Conservation (phyloP, 257 asterid genomes). For the Eucommia ulmoides region DNA sequence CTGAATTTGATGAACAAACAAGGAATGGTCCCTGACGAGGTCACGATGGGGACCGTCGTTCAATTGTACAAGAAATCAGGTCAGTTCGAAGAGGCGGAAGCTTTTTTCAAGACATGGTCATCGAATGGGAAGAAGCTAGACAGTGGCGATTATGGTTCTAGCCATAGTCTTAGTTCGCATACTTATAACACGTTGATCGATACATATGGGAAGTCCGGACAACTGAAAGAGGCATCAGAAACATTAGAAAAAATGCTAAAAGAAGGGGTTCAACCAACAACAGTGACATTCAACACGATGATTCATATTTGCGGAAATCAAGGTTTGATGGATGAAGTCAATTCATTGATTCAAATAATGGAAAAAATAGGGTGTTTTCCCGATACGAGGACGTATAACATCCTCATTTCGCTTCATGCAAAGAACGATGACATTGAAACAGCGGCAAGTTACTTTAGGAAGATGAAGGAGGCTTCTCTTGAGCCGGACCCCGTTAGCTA, state of each 20-base stretch:
- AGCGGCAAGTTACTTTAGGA: slow-evolving; percentile 52
- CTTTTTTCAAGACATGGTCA: slow-evolving; percentile 76
- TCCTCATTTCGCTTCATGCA: slow-evolving; percentile 71
- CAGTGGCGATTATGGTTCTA: slow-evolving; percentile 16
- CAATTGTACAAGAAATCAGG: slow-evolving; percentile 92
- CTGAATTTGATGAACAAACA: slow-evolving; percentile 55
- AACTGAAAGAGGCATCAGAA: slow-evolving; percentile 58
- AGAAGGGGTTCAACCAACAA: slow-evolving; percentile 57
- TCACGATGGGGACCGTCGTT: slow-evolving; percentile 74
- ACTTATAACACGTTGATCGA: slow-evolving; percentile 83
- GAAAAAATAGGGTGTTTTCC: slow-evolving; percentile 52
- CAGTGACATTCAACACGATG: slow-evolving; percentile 86
- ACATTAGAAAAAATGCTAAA: slow-evolving; percentile 58
- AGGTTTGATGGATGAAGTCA: slow-evolving; percentile 54
- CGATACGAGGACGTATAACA: slow-evolving; percentile 75
- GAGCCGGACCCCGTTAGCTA: slow-evolving; percentile 83
- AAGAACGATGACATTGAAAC: slow-evolving; percentile 52
- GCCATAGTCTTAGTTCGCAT: slow-evolving; percentile 34
- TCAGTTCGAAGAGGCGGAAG: slow-evolving; percentile 71
- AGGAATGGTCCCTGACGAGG: slow-evolving; percentile 80
- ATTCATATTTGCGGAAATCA: slow-evolving; percentile 84
- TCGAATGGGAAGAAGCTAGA: slow-evolving; percentile 14
- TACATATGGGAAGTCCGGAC: slow-evolving; percentile 86
- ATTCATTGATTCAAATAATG: slow-evolving; percentile 54
- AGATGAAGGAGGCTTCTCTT: slow-evolving; percentile 67